phyloP scores from a whole-genome alignment of 176 grass and related monocot species.

The Metroxylon sagu region DNA sequence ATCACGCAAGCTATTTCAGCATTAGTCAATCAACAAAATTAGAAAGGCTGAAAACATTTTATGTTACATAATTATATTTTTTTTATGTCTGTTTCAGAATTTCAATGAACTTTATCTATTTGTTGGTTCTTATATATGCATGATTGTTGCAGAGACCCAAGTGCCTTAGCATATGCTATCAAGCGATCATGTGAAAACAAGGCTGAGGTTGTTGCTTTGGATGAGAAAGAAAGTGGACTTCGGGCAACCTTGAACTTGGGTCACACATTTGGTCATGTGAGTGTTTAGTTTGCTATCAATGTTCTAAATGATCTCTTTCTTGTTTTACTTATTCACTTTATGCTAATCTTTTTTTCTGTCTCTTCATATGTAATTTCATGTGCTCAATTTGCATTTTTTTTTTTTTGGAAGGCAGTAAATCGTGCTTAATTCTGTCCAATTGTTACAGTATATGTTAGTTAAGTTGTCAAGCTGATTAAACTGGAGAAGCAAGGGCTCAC shows the following conservation, averaged over 20 bases:
- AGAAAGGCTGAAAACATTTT: too few relatives aligned
- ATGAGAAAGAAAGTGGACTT: slow-evolving; percentile 93
- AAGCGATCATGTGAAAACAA: slow-evolving; percentile 98
- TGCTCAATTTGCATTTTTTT: too few relatives aligned
- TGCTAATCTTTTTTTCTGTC: background rate
- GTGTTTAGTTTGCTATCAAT: slow-evolving; percentile 21
- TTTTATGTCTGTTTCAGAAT: too few relatives aligned
- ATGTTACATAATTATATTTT: too few relatives aligned
- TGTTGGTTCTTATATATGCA: slow-evolving; percentile 8
- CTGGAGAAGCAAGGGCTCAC: too few relatives aligned
- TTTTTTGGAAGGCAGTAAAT: too few relatives aligned
- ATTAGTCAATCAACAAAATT: too few relatives aligned
- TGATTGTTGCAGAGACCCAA: slow-evolving; percentile 61
- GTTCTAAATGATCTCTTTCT: background rate
- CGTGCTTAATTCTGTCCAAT: too few relatives aligned
- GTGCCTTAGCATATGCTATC: slow-evolving; percentile 68
- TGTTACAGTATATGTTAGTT: too few relatives aligned
- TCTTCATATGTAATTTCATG: background rate
- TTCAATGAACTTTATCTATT: too few relatives aligned
- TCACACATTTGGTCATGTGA: slow-evolving; percentile 97
- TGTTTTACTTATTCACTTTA: background rate
- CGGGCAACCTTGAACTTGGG: slow-evolving; percentile 91
- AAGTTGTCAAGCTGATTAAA: too few relatives aligned
- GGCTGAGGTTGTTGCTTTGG: slow-evolving; percentile 88
- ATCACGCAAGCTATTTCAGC: too few relatives aligned